Evolutionary conservation across 805 yeast genomes (phyloP), one percentile per base, ranked within the genome.

Genomic region (Schwanniomyces vanrijiae): DNA sequence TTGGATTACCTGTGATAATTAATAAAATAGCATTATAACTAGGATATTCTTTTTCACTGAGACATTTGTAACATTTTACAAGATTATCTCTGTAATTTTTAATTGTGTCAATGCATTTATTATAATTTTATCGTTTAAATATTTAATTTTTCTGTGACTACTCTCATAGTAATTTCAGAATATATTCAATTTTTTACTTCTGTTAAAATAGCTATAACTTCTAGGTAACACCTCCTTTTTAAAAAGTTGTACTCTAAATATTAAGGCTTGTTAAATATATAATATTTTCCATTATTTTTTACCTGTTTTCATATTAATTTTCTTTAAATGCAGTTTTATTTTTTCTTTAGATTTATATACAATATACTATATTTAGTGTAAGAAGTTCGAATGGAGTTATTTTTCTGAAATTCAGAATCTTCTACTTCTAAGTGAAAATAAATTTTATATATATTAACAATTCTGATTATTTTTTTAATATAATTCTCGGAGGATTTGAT

Each of bases 1-100:
- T 73, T 14, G 71, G 64, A 47, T 69, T 75, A 37, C 76, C 76
- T 25, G 68, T 61, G 20, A 66, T 66, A 2, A 66, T 67, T 47
- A 66, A 64, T 38, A 59, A 60, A 7, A 66, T 53, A 8, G 61
- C 57, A 8, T 46, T 49, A 29, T 54, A 58, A 21, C 60, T 43
- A 1, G 75, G 76, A 37, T 57, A 59, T 8, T 45, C 40, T 2
- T 51, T 26, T 2, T 75, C 76, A 44, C 54, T 58, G 5, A 74
- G 74, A 16, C 67, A 49, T 22, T 60, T 58, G 1, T 20, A 31
- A 14, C 35, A 19, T 6, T 7, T 31, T 14, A 24, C 42, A 11
- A 13, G 38, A 22, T 44, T 44, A 9, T 52, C 52, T 2, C 55
- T 24, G n/a, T 9, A 20, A n/a, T n/a, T n/a, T n/a, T n/a, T n/a